Conservation (phyloP, 2,329 filamentous ascomycete species). For the Myrmaecium sp. region DNA sequence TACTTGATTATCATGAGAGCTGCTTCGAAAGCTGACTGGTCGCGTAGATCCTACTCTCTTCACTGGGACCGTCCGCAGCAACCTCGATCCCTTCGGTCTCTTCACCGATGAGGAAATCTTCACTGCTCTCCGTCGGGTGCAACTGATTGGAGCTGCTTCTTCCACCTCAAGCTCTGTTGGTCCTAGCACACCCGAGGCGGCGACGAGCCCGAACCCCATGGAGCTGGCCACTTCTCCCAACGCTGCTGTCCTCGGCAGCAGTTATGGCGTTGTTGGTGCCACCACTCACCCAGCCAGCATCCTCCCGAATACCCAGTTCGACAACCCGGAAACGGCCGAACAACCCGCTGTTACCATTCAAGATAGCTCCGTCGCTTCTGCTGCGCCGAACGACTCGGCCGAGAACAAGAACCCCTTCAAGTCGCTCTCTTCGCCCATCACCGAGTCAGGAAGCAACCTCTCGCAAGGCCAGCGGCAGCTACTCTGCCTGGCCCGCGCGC, state of each 20-base stretch:
- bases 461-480: slow-evolving; percentile 94
- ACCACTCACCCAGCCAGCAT: slow-evolving; percentile 17
- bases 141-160: slow-evolving; percentile 50
- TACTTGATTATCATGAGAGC: no score
- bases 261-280: slow-evolving; percentile 13
- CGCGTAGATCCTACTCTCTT: slow-evolving; percentile 81
- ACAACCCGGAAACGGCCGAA: slow-evolving; percentile 12
- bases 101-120: slow-evolving; percentile 90
- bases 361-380: neutral
- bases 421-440: slow-evolving; percentile 66
- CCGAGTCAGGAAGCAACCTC: slow-evolving; percentile 83
- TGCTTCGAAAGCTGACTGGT: slow-evolving; percentile 7
- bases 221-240: slow-evolving; percentile 15
- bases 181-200: slow-evolving; percentile 19
- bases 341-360: slow-evolving; percentile 10
- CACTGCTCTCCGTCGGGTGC: slow-evolving; percentile 68
- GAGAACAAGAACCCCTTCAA: slow-evolving; percentile 93
- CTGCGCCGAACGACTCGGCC: slow-evolving; percentile 25
- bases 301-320: slow-evolving; percentile 14
- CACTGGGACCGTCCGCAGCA: slow-evolving; percentile 77
- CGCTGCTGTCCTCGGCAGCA: slow-evolving; percentile 12
- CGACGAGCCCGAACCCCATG: slow-evolving; percentile 9
- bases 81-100: slow-evolving; percentile 78
- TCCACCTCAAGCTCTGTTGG: slow-evolving; percentile 26
- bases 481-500: slow-evolving; percentile 77